These are phyloP conservation scores for Solanum raphanifolium DNA, from an alignment of 257 asterid species.

Conservation along the genomic window DNA sequence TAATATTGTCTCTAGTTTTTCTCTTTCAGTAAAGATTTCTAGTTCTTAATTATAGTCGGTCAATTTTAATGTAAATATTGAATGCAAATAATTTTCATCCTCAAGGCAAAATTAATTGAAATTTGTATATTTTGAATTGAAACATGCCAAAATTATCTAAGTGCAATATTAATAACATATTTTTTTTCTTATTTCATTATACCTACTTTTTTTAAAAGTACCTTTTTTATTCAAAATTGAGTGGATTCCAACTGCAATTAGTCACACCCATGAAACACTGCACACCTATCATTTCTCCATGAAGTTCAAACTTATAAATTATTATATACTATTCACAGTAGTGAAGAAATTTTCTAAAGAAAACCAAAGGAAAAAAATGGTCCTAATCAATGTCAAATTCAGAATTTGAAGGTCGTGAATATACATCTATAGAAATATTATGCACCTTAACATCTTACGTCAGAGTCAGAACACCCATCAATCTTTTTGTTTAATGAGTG, in stretches of 20 bases:
- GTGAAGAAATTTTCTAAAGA: neutral
- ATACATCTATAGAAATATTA: fast-evolving
- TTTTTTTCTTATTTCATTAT: neutral
- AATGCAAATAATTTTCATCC: fast-evolving
- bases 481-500: neutral
- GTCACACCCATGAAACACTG: neutral
- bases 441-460: neutral
- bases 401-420: fast-evolving
- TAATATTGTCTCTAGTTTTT: neutral
- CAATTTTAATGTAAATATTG: neutral
- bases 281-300: neutral
- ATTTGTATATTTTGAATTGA: neutral
- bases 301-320: neutral
- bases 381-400: fast-evolving
- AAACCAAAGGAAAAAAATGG: neutral
- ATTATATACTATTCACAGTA: neutral
- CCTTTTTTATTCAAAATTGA: neutral
- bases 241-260: neutral
- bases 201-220: neutral
- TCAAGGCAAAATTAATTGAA: neutral
- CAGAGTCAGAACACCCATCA: fast-evolving
- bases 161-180: neutral
- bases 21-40: too few relatives aligned
- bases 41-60: neutral
- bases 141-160: neutral